phyloP scores from a whole-genome alignment of 331 rosid species.

The Malus hybrid region DNA sequence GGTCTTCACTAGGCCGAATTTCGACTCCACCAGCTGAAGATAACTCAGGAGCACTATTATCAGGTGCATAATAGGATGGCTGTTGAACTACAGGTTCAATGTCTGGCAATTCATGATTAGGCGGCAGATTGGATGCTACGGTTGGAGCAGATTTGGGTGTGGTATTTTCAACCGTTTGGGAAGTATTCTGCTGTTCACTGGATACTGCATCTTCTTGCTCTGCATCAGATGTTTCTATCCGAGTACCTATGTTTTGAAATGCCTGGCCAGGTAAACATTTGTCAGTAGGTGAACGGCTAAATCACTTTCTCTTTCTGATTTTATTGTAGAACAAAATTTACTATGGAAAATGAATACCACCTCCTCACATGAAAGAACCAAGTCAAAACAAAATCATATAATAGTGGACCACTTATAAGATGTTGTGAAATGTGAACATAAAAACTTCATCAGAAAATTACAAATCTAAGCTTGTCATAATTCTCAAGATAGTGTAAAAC shows the following conservation, averaged over 20 bases:
- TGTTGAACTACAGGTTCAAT: constrained; percentile 29
- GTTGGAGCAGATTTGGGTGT: constrained; percentile 17
- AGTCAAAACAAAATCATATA: neutral
- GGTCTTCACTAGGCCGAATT: constrained; percentile 28
- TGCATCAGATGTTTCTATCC: constrained; percentile 4
- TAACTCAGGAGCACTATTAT: constrained; percentile 16
- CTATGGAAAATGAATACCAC: neutral
- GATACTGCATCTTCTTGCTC: constrained; percentile 11
- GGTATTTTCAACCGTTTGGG: constrained; percentile 16
- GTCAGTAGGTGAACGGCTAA: neutral
- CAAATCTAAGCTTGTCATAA: neutral
- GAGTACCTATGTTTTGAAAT: constrained; percentile 8
- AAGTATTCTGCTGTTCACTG: constrained; percentile 22
- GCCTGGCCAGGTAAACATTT: constrained; percentile 17
- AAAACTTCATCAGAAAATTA: neutral
- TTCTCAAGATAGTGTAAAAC: neutral
- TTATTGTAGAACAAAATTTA: neutral
- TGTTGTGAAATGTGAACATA: neutral
- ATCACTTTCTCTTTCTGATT: neutral
- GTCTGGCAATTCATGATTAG: constrained; percentile 19
- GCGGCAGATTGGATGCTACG: constrained; percentile 9
- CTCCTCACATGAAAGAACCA: neutral
- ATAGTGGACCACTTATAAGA: neutral
- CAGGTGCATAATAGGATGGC: constrained; percentile 17
- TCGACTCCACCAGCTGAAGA: constrained; percentile 30